Evolutionary conservation across 306 rosid genomes (phyloP), one percentile per base, ranked within the genome.

Genomic region (Sechiopsis laciniata): DNA sequence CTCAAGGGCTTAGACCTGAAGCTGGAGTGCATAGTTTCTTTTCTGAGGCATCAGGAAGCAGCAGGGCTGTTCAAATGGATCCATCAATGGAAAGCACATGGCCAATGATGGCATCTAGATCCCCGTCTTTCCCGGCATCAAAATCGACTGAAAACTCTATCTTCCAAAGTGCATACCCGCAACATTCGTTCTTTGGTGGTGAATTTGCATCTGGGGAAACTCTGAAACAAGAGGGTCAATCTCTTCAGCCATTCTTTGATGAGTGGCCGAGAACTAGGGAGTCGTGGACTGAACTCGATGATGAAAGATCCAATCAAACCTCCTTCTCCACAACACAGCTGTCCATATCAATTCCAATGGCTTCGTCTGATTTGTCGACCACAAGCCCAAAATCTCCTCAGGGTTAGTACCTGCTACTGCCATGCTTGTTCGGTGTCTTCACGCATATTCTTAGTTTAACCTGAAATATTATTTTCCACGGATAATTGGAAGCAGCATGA

Each of bases 251-350:
- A 24, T 80, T 83, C 69, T 83, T 83, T 46, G 86, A 80, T 10
- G 83, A 83, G 74, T 80, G 86, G 86, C 86, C 86, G 10, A 80
- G 77, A 80, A 62, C 81, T 65, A 42, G 83, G 74, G 83, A 83
- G 45, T 80, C 86, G 15, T 83, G 86, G 86, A 80, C 83, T 12
- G 83, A 79, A 77, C 86, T 80, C n/a, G 86, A 83, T 21, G 86
- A 77, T 0, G 83, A 83, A 58, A 55, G 86, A 55, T 74, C 86
- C 60, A 83, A 83, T 65, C 86, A 80, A 60, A 74, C 83, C 64
- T 80, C 86, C 12, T 83, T 77, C 81, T 83, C 86, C 61, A 74
- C 83, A 40, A 83, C 86, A 46, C 86, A 83, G 77, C 86, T 83
- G 72, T 83, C 86, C 0, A 83, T 83, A n/a, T 83, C 86, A 45